Base-by-base conservation (phyloP, 768 basidiomycete species). In the Mycena vulgaris region DNA sequence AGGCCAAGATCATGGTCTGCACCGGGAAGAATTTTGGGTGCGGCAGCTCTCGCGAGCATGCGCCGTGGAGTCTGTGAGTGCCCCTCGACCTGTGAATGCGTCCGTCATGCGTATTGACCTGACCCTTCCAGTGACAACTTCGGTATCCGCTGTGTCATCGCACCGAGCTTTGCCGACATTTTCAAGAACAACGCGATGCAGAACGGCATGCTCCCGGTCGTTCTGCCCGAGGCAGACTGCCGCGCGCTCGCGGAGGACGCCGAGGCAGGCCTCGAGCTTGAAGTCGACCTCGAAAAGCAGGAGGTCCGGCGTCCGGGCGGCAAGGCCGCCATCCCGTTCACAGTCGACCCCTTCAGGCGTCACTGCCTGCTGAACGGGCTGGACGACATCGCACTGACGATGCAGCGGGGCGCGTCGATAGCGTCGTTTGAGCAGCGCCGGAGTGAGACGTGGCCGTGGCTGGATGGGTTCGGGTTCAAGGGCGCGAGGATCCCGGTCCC, bases 301-400 rank as follows among this genome's bases (percentile, higher is more conserved):
- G 91, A 94, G 81, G 88, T 97, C 69, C 86, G 92, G 68, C 92
- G 94, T 60, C 76, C 79, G 19, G 93, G 92, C 76, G 96, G 92
- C 65, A 88, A 94, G 76, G 81, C 88, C 2, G 79, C 92, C 23
- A 90, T 98, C 71, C 65, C 86, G 47, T 99, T 99, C 84, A 85
- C 86, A 42, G 90, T 92, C 56, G 98, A 99, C 81, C 83, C 92
- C 0, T 99, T 99, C 93, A 88, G 97, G 71, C 86, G 95, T 63
- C 95, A 97, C 78, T 97, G 98, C 80, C 83, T 99, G 80, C 80
- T 99, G 82, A 96, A 99, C 76, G 98, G 98, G 35, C 83, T 99
- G 73, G 98, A 99, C 80, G 98, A 98, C 77, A 97, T 99, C 71
- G 96, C 93, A 48, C 84, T 99, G 81, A 99, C 98, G 49, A 84